Percentiles rank a stretch among this genome's conserved stretches.
Conservation (phyloP, 805 yeast species). For the Wickerhamiella alocasiicola region DNA sequence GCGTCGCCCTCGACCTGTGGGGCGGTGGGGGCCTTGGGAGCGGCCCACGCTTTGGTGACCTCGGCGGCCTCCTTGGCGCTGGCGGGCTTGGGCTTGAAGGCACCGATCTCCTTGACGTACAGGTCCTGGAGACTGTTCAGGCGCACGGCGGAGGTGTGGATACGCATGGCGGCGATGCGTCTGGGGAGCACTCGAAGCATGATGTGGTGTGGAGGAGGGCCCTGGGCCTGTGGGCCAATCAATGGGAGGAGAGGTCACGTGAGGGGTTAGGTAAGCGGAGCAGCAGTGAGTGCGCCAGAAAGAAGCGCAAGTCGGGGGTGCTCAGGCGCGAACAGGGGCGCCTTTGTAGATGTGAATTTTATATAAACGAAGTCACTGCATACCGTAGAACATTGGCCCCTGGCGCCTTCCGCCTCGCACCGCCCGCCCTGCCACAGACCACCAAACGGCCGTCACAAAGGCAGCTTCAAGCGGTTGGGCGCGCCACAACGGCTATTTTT, state of each 20-base stretch:
- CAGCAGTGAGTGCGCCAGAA: not conserved
- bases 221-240: too few species aligned
- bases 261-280: not conserved
- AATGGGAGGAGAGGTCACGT: not conserved
- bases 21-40: slow-evolving; percentile 64
- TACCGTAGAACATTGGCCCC: too few species aligned
- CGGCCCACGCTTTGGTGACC: slow-evolving; percentile 69
- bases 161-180: slow-evolving; percentile 15
- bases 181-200: slow-evolving; percentile 13
- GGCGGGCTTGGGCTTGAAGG: slow-evolving; percentile 73
- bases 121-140: slow-evolving; percentile 65
- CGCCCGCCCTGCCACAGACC: too few species aligned
- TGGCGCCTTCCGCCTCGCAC: too few species aligned
- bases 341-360: too few species aligned
- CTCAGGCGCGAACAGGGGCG: too few species aligned
- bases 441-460: too few species aligned
- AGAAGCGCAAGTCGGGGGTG: too few species aligned
- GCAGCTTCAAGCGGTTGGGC: too few species aligned
- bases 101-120: slow-evolving; percentile 75
- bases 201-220: slow-evolving; percentile 4
- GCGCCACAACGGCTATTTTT: too few species aligned
- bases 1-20: slow-evolving; percentile 73
- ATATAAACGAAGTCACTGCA: too few species aligned
- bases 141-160: slow-evolving; percentile 23
- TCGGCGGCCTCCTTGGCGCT: slow-evolving; percentile 64